A percentile compares a stretch with the other conserved stretches of the same genome.
phyloP scores from a whole-genome alignment of 352 stramenopile species.

The Phytophthora palmivora region DNA sequence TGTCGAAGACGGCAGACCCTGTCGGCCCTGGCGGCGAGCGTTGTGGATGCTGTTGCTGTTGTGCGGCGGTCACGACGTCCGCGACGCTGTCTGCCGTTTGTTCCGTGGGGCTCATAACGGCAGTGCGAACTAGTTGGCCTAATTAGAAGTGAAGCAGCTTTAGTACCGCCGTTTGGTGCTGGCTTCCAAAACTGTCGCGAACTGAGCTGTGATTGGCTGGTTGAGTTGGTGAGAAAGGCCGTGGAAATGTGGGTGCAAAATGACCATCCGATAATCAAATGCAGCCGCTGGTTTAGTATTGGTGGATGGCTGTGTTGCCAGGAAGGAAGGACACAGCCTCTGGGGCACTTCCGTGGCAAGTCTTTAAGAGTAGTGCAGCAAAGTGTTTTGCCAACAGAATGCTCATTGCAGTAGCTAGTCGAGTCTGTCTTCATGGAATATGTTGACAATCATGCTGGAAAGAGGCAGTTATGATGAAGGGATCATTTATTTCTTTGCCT shows the following conservation, averaged over 20 bases:
- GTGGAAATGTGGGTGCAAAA: conserved; percentile 27
- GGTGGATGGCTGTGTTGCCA: background rate
- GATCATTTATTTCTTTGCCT: too few species aligned
- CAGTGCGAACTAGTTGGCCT: background rate
- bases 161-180: conserved; percentile 19
- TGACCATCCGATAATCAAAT: conserved; percentile 10
- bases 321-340: too few species aligned
- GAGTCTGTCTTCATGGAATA: too few species aligned
- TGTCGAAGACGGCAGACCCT: conserved; percentile 51
- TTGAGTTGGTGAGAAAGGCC: conserved; percentile 10
- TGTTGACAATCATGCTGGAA: too few species aligned
- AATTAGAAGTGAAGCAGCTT: conserved; percentile 30
- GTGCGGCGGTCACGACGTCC: conserved; percentile 25
- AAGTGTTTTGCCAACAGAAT: too few species aligned
- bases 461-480: too few species aligned
- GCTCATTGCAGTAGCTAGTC: too few species aligned
- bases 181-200: conserved; percentile 31
- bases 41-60: conserved; percentile 24
- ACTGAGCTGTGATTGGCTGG: conserved; percentile 23
- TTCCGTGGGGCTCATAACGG: conserved; percentile 37
- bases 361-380: background rate
- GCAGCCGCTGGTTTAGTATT: background rate
- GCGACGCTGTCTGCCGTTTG: conserved; percentile 17
- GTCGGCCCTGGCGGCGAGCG: conserved; percentile 8
- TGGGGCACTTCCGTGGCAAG: too few species aligned